Conservation (phyloP, 163 green algal species). For the Scenedesmus sp. region DNA sequence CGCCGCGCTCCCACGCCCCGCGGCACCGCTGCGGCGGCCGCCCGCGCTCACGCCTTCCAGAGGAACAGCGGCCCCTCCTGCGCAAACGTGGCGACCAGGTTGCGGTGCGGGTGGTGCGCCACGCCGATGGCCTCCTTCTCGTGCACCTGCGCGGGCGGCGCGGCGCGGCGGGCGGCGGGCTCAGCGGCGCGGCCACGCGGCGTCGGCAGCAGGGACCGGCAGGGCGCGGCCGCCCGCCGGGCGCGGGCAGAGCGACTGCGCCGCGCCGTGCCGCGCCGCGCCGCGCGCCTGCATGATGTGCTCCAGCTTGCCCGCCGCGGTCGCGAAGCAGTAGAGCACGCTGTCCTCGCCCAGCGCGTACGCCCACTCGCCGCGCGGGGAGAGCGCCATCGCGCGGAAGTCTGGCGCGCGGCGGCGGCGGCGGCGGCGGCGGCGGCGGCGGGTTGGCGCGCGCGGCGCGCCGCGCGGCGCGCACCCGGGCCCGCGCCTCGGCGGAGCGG, state of each 20-base stretch:
- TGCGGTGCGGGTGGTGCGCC: slow-evolving; percentile 92
- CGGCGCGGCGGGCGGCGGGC: slow-evolving; percentile 16
- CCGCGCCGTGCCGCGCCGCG: background rate
- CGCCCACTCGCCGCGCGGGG: slow-evolving; percentile 87
- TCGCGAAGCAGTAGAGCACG: slow-evolving; percentile 90
- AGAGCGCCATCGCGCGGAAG: slow-evolving; percentile 82
- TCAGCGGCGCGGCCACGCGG: no score
- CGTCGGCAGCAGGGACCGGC: no score
- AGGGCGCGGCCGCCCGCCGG: background rate
- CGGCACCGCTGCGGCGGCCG: no score
- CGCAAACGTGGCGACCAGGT: slow-evolving; percentile 89
- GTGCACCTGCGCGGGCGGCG: slow-evolving; percentile 73
- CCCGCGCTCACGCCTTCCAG: slow-evolving; percentile 80
- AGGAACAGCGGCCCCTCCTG: slow-evolving; percentile 87
- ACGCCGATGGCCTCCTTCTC: slow-evolving; percentile 92
- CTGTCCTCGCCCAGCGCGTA: slow-evolving; percentile 92
- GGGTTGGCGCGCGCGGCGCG: no score
- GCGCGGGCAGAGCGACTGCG: background rate
- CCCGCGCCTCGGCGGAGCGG: no score
- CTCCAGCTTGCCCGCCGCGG: slow-evolving; percentile 83
- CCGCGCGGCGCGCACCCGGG: no score
- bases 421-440: background rate
- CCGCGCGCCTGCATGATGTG: slow-evolving; percentile 87
- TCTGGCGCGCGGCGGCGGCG: slow-evolving; percentile 52
- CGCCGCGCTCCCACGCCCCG: no score